Evolutionary conservation across 208 protist genomes (phyloP), one percentile per base, ranked within the genome.

Genomic region (Trypanosoma avium): DNA sequence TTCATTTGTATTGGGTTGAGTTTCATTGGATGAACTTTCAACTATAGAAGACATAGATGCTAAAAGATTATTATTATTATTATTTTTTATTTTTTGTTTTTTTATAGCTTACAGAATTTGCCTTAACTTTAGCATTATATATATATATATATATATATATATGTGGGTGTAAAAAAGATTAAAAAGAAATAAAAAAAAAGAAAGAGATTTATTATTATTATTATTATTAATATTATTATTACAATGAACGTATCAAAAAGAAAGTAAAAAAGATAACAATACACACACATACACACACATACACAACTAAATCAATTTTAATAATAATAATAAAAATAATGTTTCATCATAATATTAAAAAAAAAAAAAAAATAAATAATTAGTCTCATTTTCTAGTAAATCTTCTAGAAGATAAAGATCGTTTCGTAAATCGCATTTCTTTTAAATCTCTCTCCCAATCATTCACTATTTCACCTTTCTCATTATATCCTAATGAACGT

Each of bases 391-490:
- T n/a, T n/a, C n/a, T n/a, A n/a, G n/a, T n/a, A n/a, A n/a, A n/a
- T n/a, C n/a, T n/a, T n/a, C n/a, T n/a, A n/a, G n/a, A n/a, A n/a
- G n/a, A n/a, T n/a, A n/a, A n/a, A n/a, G n/a, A 43, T 22, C 50
- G 43, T 13, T 35, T 52, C 29, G 12, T n/a, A 38, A 21, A 30
- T 22, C 33, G 36, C 24, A 2, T 46, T 30, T 35, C 33, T n/a
- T 26, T 8, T 9, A 67, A 13, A 27, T 77, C 64, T 27, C 26
- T 49, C 40, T 57, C 71, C 71, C 71, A 77, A 30, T 77, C 64
- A 49, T 65, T 77, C 40, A 48, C 29, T 32, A 50, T 6, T 26
- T n/a, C 56, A 29, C 43, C 42, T 3, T 48, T 40, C 15, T 1
- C 2, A 40, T 3, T 24, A 21, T n/a, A 36, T 15, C 67, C 71